These are phyloP conservation scores for Pseudogymnoascus sp. DNA, from an alignment of 2,329 filamentous ascomycete species.

Conservation along the genomic window DNA sequence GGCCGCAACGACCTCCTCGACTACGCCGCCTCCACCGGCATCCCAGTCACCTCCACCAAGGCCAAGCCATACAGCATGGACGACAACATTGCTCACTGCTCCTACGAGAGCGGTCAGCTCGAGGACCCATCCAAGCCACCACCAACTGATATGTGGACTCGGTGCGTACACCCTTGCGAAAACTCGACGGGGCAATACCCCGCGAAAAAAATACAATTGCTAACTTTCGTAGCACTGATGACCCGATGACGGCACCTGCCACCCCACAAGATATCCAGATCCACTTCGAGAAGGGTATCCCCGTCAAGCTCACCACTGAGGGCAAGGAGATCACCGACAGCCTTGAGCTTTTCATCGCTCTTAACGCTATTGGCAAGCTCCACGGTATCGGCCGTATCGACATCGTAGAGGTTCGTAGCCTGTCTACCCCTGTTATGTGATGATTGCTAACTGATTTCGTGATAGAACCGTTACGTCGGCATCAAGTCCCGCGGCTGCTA, in stretches of 20 bases:
- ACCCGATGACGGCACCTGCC: slow-evolving; percentile 64
- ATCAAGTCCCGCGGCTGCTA: slow-evolving; percentile 79
- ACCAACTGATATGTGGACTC: slow-evolving; percentile 75
- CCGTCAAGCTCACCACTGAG: slow-evolving; percentile 53
- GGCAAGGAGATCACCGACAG: slow-evolving; percentile 60
- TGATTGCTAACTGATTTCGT: not conserved
- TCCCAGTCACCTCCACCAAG: slow-evolving; percentile 68
- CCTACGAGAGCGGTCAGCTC: slow-evolving; percentile 72
- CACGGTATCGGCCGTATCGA: slow-evolving; percentile 76
- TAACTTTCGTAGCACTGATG: slow-evolving; percentile 41
- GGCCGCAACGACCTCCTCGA: slow-evolving; percentile 68
- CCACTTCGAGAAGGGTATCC: slow-evolving; percentile 69
- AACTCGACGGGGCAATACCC: slow-evolving; percentile 14
- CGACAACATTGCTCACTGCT: slow-evolving; percentile 69
- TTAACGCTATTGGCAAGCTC: slow-evolving; percentile 64
- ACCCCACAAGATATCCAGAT: slow-evolving; percentile 65
- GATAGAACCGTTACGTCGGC: slow-evolving; percentile 63
- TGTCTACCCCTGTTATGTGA: not conserved
- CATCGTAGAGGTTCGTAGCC: slow-evolving; percentile 74
- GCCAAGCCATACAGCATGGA: slow-evolving; percentile 64
- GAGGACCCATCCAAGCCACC: slow-evolving; percentile 60
- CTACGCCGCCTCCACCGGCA: slow-evolving; percentile 60
- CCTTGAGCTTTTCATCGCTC: slow-evolving; percentile 64
- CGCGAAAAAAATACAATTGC: slow-evolving; percentile 18
- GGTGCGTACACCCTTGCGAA: not conserved